Base-by-base conservation (phyloP, 768 basidiomycete species). In the Trametes elegans region DNA sequence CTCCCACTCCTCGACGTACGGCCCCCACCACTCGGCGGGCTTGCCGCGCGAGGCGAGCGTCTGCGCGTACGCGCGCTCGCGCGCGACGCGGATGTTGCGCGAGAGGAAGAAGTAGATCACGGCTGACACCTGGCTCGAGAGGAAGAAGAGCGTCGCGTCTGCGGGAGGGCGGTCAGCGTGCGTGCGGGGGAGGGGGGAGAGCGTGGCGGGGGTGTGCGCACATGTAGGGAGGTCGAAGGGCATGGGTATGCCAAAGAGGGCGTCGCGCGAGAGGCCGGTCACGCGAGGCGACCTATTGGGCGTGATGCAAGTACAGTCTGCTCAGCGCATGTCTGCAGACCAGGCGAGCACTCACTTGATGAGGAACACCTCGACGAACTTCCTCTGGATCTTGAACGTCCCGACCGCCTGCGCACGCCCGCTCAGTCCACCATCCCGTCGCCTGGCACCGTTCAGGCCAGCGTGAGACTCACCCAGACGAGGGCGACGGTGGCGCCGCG, bases 1-100 rank as follows among this genome's bases (percentile, higher is more conserved):
- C 23, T 84, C 78, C 88, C 87, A 90, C 68, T 93, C 91, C 65
- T 94, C 87, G 0, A 88, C 81, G 57, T 91, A 92, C 0, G 84
- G 82, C 55, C 79, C 76, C 91, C 92, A 98, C 73, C 95, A 96
- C 8, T 88, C 84, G 0, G 78, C 73, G 0, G 85, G 84, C 62
- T 96, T 96, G 11, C 87, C 87, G 1, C 93, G 82, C 5, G 92
- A 95, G 6, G 78, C 72, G 26, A 96, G 83, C 0, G 93, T 95
- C 66, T 94, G 87, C 18, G 81, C 85, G 81, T 85, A 91, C 10
- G 82, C 92, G 10, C 88, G 79, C 49, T 82, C 81, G 2, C 87
- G 81, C 0, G 93, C 90, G 39, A 93, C 80, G 24, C 83, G 80
- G 42, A 96, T 84, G 70, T 96, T 95, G 41, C 83, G 83, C 26